Base-by-base conservation (phyloP, 2,329 filamentous ascomycete genomes). In the Fusarium sp. region DNA sequence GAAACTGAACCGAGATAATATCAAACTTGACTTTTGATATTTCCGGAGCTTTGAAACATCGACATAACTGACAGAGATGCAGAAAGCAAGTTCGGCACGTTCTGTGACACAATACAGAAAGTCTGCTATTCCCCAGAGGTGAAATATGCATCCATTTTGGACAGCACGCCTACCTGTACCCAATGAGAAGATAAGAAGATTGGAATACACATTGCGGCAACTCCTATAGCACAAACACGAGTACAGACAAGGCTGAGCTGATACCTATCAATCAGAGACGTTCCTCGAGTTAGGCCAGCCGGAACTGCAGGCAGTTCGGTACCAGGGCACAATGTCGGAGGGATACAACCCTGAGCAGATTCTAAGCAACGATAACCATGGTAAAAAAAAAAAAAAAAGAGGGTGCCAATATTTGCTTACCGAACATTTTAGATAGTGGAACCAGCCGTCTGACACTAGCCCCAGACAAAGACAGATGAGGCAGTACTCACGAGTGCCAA, bases 71-170 rank as follows among this genome's bases (percentile, higher is more conserved):
- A 25, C 9, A 11, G 42, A 49, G 42, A 15, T 33, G 42, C 17
- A 50, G 48, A 4, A 67, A 54, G 39, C 53, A 53, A 11, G 38
- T 59, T 13, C 55, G 54, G 11, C 53, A 60, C 35, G 49, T 38
- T 29, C 46, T 66, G 32, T 66, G 59, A 9, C 44, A 68, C 52
- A 48, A 63, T 7, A 36, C 63, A 38, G 61, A 55, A 45, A 53
- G 48, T 19, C 48, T 59, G n/a, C 68, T 64, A 68, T 55, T 39
- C 53, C 58, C 42, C 60, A 57, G 68, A 43, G 65, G 65, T 61
- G 15, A 44, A 29, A 38, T 15, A 17, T 14, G 19, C 33, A 27
- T 53, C 45, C 23, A 21, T 17, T 43, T 47, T 37, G 43, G 39
- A 15, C 38, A 35, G n/a, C 46, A 17, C 50, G 33, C 39, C 32